Evolutionary conservation across 2,329 filamentous ascomycete genomes (phyloP), one percentile per base, ranked within the genome.

Genomic region (Fusarium sp.): DNA sequence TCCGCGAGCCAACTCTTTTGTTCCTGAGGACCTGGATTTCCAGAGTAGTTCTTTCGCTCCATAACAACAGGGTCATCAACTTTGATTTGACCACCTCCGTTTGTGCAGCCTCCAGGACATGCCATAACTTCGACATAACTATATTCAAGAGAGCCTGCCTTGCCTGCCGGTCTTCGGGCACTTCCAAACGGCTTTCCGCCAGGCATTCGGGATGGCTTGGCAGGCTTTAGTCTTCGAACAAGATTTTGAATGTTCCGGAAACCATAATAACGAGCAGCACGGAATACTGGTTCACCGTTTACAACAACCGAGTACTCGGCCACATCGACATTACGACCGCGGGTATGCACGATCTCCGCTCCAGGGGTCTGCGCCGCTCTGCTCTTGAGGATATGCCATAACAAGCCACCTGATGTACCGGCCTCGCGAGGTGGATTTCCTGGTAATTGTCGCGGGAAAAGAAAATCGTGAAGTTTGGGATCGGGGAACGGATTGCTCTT

Each of bases 121-220:
- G 96, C 96, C 96, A 99, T 99, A 62, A 99, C 96, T 81, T 99
- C 96, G 28, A 98, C 92, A 80, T 97, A 98, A n/a, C 91, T 87
- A 78, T 94, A 94, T 37, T 97, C 93, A 9, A 87, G 80, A 19
- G 79, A 76, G 19, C 79, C 77, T 19, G 82, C 74, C 72, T 86
- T 87, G 9, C 82, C 87, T 18, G 79, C 82, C 8, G 83, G 84
- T 66, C 84, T 86, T 61, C 86, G 85, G 44, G 82, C 86, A 55
- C 84, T 86, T 3, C 85, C 87, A 46, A 87, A 84, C 0, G 86
- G 85, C 66, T 85, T 90, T 4, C 89, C 92, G 2, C 93, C 94
- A 2, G 94, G 93, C 83, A 97, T 90, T 59, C 92, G 89, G 44
- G 92, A 95, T 8, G 88, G 84, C 60, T 88, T 90, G 1, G 91